Conservation (phyloP, 805 yeast species). For the Candida railenensis region DNA sequence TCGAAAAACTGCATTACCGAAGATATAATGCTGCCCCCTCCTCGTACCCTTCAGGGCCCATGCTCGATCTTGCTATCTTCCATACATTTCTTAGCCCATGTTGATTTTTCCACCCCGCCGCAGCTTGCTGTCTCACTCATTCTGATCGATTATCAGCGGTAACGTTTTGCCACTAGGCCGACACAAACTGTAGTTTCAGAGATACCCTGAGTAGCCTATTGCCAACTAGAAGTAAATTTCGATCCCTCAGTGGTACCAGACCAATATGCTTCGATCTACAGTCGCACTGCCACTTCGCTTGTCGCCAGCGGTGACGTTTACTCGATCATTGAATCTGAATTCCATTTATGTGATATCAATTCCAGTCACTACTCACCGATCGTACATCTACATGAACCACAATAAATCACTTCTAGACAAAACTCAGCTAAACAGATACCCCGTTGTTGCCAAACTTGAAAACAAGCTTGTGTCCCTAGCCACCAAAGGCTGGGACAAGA, state of each 20-base stretch:
- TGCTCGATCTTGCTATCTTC: not conserved
- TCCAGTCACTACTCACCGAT: slow-evolving; percentile 64
- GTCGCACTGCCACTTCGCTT: not conserved
- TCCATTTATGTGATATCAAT: slow-evolving; percentile 65
- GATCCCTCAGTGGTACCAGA: too few species aligned
- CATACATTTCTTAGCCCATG: not conserved
- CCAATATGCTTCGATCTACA: not conserved
- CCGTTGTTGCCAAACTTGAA: slow-evolving; percentile 42
- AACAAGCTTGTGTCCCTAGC: slow-evolving; percentile 50
- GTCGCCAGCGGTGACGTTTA: not conserved
- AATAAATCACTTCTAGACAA: slow-evolving; percentile 26
- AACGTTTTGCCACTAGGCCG: not conserved
- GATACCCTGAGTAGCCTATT: too few species aligned
- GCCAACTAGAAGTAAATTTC: too few species aligned
- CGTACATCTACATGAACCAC: slow-evolving; percentile 71
- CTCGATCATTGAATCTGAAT: slow-evolving; percentile 18
- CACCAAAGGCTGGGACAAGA: slow-evolving; percentile 57
- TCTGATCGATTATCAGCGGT: too few species aligned
- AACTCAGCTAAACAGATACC: slow-evolving; percentile 25
- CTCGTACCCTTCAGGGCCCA: too few species aligned
- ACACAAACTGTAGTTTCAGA: too few species aligned
- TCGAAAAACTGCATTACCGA: too few species aligned
- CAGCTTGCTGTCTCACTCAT: too few species aligned
- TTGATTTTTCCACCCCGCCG: not conserved
- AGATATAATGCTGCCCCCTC: too few species aligned